Percentiles rank a stretch among this genome's conserved stretches.
phyloP scores from a whole-genome alignment of 164 flowering plant genomes.

The Stephania yunnanensis region DNA sequence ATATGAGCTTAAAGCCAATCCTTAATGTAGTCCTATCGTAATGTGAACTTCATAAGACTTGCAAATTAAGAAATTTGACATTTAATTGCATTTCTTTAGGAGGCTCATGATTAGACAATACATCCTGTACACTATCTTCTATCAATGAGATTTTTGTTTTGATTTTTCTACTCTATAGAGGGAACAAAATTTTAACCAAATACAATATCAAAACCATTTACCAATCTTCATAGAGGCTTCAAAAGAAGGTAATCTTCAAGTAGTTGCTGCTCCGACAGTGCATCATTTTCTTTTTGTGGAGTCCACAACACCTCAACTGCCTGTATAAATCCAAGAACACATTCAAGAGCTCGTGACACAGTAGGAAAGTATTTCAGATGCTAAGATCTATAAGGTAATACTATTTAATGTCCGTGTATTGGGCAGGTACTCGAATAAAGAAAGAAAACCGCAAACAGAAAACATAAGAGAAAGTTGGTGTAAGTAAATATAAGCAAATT shows the following conservation, averaged over 20 bases:
- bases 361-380: neutral
- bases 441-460: too few species aligned
- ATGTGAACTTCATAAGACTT: too few species aligned
- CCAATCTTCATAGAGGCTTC: constrained; percentile 55
- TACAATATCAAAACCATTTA: neutral
- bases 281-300: constrained; percentile 87
- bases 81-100: too few species aligned
- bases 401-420: too few species aligned
- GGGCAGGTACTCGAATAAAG: too few species aligned
- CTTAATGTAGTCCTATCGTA: too few species aligned
- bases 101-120: too few species aligned
- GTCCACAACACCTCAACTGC: constrained; percentile 98
- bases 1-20: too few species aligned
- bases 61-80: too few species aligned
- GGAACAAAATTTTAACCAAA: neutral
- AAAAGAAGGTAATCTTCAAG: constrained; percentile 90
- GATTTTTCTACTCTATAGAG: neutral
- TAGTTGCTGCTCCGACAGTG: constrained; percentile 71
- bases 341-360: constrained; percentile 6
- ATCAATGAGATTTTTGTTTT: neutral
- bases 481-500: too few species aligned
- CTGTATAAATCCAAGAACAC: constrained; percentile 28
- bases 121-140: neutral
- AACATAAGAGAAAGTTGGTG: too few species aligned
- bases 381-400: too few species aligned